Base-by-base conservation (phyloP, 129 eudicot species). In the Lactuca sativa region DNA sequence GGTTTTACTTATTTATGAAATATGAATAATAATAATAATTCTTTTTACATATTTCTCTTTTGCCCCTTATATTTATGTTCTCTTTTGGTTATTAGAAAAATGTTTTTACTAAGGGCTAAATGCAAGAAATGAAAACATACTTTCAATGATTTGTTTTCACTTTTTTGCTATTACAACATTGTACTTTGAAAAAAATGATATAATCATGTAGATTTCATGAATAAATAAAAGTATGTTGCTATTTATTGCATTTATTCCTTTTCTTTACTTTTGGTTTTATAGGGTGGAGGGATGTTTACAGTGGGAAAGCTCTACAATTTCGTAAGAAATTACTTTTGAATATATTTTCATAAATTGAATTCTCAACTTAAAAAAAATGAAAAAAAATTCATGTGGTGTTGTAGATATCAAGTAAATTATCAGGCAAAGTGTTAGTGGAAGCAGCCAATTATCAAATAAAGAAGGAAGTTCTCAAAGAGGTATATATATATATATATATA, bases 281-380 rank as follows among this genome's bases (percentile, higher is more conserved):
- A 92, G 98, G 98, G 96, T 66, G 90, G 98, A 59, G 95, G 96
- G 67, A 70, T 86, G 82, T 14, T 92, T 70, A 84, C 98, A 25
- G 51, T 92, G 56, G 89, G 87, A 76, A 89, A 89, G 54, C 62
- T 89, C 53, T 84, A 85, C 78, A 75, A 81, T 49, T 59, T 82
- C 95, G 98, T 92, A 84, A 73, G 86, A 33, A 57, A 13, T 31
- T 66, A 41, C 32, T 59, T 15, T 0, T 63, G 18, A 36, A 63
- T 61, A 25, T 9, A 7, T 75, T 71, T 76, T 54, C n/a, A 3
- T 41, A 66, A 17, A 25, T 25, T 56, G 38, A 18, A 75, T 72
- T 78, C 34, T 18, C 31, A 3, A 56, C 15, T 55, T 56, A 63
- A 38, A 78, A 78, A 47, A 63, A 38, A 32, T 72, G 33, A 68